These are phyloP conservation scores for Claviceps paspali DNA, from an alignment of 2,329 filamentous ascomycete species.

Conservation along the genomic window DNA sequence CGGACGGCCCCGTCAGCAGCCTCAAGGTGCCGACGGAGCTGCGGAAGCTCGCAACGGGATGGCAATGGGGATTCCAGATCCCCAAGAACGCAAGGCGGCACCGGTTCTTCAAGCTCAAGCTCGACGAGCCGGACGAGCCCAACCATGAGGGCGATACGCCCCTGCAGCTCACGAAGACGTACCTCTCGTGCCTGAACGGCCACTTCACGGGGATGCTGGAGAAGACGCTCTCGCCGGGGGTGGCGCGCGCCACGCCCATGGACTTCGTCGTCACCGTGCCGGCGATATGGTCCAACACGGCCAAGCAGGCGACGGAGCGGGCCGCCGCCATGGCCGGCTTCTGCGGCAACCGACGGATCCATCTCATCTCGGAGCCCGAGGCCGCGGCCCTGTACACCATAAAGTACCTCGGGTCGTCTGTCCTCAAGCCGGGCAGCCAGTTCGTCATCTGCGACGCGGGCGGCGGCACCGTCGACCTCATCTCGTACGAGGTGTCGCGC, in stretches of 20 bases:
- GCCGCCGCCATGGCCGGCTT: constrained; percentile 24
- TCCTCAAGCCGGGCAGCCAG: constrained; percentile 27
- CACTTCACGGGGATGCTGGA: constrained; percentile 31
- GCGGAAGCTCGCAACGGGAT: constrained; percentile 23
- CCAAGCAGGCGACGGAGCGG: constrained; percentile 33
- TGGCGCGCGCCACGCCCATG: constrained; percentile 28
- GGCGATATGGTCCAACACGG: constrained; percentile 41
- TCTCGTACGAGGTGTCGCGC: constrained; percentile 32
- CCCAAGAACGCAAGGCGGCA: constrained; percentile 23
- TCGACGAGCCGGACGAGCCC: constrained; percentile 18
- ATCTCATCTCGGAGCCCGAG: constrained; percentile 36
- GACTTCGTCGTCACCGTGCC: constrained; percentile 43
- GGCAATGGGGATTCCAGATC: constrained; percentile 36
- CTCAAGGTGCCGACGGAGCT: constrained; percentile 35
- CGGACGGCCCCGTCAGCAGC: constrained; percentile 17
- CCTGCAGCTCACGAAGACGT: constrained; percentile 23
- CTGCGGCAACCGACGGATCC: constrained; percentile 25
- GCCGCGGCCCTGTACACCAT: constrained; percentile 36
- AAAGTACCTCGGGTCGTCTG: constrained; percentile 25
- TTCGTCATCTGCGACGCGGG: constrained; percentile 40
- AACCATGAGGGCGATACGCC: constrained; percentile 20
- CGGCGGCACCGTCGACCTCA: constrained; percentile 38
- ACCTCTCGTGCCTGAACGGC: constrained; percentile 30
- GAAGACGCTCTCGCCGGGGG: constrained; percentile 23
- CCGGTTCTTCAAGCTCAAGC: constrained; percentile 32